Base-by-base conservation (phyloP, 352 stramenopile species). In the Blastocystis sp. region DNA sequence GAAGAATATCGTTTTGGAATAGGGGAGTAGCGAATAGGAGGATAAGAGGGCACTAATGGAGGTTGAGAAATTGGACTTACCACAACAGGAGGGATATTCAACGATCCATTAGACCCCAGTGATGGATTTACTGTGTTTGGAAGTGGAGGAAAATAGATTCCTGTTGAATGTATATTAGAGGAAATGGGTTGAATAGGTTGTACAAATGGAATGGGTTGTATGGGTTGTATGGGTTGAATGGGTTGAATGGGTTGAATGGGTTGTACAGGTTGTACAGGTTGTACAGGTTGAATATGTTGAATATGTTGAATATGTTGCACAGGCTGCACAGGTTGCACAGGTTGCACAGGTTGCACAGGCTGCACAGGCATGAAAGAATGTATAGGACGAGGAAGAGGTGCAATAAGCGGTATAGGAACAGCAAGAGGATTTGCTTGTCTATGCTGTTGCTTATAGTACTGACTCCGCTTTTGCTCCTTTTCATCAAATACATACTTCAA, bases 401-500 rank as follows among this genome's bases (percentile, higher is more conserved):
- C 50, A 59, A 59, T n/a, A n/a, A 59, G 50, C 2, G 50, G 50
- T n/a, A 59, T 59, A 59, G 50, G 50, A 59, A 59, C 50, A 59
- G 50, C 50, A 13, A 59, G 50, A 59, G 50, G 50, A 1, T 13
- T 0, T 13, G 11, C 11, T 59, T 59, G 50, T n/a, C n/a, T 15
- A 1, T 23, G 59, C 59, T 37, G 20, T 4, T 56, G 68, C 9
- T 80, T 45, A 47, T 47, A 80, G 11, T n/a, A n/a, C 5, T n/a
- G 23, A 6, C 55, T 80, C 9, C 70, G 70, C 70, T 80, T 23
- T 39, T 63, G 39, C 50, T 80, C 70, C 23, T 80, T 39, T 0
- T 39, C 34, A 6, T 45, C 39, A 39, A 80, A 63, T 23, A 80
- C 70, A 64, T 80, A 80, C n/a, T 80, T 80, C 18, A 80, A 29